Evolutionary conservation across 1,284 basidiomycete genomes (phyloP), one percentile per base, ranked within the genome.

Genomic region (Trichosporon ovoides): DNA sequence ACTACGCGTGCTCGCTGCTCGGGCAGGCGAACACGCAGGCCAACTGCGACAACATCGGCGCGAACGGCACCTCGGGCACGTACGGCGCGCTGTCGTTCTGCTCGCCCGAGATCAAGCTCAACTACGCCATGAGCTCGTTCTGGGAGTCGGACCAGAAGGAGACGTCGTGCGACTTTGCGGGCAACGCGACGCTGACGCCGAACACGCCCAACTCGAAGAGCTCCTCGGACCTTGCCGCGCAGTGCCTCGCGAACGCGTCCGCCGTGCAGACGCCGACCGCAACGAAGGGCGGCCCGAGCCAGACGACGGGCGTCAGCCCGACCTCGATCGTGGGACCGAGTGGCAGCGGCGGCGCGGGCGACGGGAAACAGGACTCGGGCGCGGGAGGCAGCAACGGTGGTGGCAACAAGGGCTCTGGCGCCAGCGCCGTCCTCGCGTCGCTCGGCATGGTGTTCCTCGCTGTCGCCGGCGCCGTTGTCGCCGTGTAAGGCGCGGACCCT

Each of bases 111-210:
- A 82, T 86, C 75, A 87, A 90, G 80, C 79, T 91, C 50, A 89
- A 88, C 36, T 95, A 85, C 75, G 85, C 87, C 57, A 89, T 95
- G 83, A 87, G 83, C 69, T 79, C 85, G 61, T 92, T 84, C 77
- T 94, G 87, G 72, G 84, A 89, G 71, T 83, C 83, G 57, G 82
- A 82, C 71, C 82, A 83, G 63, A 79, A 85, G 56, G 72, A 78
- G 11, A 77, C 83, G 53, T 81, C 87, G 7, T 79, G 78, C 63
- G 70, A 73, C 79, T 95, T 94, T 74, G 75, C 74, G 52, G 91
- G 91, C 16, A 95, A 96, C 72, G 92, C 86, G 4, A 90, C 88
- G 9, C 38, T 55, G 49, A 37, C 40, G 3, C 11, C 53, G 33
- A 37, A 31, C 24, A 53, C 36, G 14, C 37, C 56, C 31, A 35